Evolutionary conservation across 768 basidiomycete genomes (phyloP), one percentile per base, ranked within the genome.

Genomic region (Naganishia vishniacii): DNA sequence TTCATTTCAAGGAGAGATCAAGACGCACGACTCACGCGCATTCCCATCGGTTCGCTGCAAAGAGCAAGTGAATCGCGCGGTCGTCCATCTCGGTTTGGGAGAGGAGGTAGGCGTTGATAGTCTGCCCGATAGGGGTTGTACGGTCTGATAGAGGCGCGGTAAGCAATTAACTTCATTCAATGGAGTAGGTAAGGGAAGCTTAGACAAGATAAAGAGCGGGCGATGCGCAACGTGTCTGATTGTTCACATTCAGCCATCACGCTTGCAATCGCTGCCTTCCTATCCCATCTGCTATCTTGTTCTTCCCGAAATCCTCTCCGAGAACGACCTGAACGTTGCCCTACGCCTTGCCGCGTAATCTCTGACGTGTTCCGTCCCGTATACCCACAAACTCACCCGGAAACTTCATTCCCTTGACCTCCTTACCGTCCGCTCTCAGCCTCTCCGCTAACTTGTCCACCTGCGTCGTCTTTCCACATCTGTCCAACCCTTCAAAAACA

Each of bases 41-140:
- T 75, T 98, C 93, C 95, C 95, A 98, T 37, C 94, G 83, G 74
- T 99, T 99, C 1, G 93, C 95, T 46, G 91, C 87, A 81, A 99
- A 98, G 62, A 99, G 83, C 3, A 97, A 84, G 74, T 98, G 94
- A 51, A 98, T 86, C 1, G 86, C 88, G 66, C 81, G 87, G 78
- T 97, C 92, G 75, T 94, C 91, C 53, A 99, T 82, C 15, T 98
- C 90, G 15, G 87, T 82, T 56, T 88, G 78, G 15, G 88, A 88
- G 48, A 84, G 85, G 61, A 99, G 81, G 76, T 98, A 99, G 28
- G 86, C 82, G 78, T 98, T 87, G 70, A 99, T 97, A 86, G 92
- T 89, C 69, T 86, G 81, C 2, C 94, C 94, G 59, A 91, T 93
- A 2, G 88, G 75, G 1, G 94, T 94, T 4, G 89, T 89, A 32